Percentiles rank a stretch among this genome's conserved stretches.
Evolutionary conservation across 129 eudicot genomes (phyloP).

Genomic region (Glebionis coronaria): DNA sequence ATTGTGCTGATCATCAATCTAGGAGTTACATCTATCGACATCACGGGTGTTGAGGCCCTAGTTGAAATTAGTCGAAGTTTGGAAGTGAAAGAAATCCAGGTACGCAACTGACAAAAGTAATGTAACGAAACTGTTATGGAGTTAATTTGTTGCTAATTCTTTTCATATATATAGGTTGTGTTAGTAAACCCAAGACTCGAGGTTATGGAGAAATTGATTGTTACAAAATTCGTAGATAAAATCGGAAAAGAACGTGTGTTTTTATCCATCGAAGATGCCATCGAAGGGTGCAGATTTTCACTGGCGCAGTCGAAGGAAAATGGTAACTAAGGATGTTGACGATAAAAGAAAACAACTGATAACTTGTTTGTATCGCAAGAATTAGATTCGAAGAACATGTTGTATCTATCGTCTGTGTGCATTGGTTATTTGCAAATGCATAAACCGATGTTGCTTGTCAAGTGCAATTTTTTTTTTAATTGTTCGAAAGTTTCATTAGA

Average conservation of each 20-base stretch:
- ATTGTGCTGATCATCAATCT: neutral
- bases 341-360: neutral
- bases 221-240: constrained; percentile 54
- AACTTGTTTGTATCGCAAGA: neutral
- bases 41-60: constrained; percentile 80
- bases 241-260: constrained; percentile 65
- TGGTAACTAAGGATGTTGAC: constrained; percentile 2
- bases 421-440: constrained; percentile 25
- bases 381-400: constrained; percentile 7
- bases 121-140: too few relatives aligned
- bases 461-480: too few relatives aligned
- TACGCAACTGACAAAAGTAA: constrained; percentile 12
- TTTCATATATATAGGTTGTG: constrained; percentile 37
- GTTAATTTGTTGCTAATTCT: neutral
- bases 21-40: constrained; percentile 87
- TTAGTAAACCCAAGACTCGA: constrained; percentile 76
- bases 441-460: constrained; percentile 1
- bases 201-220: constrained; percentile 75
- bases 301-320: constrained; percentile 27
- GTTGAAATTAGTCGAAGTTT: constrained; percentile 49
- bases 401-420: constrained; percentile 12
- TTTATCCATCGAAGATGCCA: constrained; percentile 73
- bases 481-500: too few relatives aligned
- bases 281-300: constrained; percentile 54
- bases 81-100: constrained; percentile 58